Conservation (phyloP, 148 eudicot genomes). For the Arbutus unedo region DNA sequence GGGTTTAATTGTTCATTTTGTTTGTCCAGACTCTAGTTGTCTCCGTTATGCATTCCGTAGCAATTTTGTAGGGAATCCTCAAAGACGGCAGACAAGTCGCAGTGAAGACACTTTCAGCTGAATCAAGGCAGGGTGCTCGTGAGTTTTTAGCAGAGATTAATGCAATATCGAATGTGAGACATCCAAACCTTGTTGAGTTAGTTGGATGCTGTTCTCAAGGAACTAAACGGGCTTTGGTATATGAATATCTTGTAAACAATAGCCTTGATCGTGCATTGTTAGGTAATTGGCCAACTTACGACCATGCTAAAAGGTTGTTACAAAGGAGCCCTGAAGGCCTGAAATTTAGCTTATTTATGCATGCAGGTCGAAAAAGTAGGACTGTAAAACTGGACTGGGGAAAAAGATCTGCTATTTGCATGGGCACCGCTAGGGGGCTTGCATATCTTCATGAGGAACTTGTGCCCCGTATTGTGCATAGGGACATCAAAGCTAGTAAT, state of each 20-base stretch:
- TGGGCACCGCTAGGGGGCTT: conserved; percentile 80
- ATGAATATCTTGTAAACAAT: conserved; percentile 75
- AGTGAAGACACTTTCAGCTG: conserved; percentile 77
- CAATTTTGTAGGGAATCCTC: conserved; percentile 58
- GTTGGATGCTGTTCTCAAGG: conserved; percentile 84
- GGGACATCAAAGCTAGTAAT: conserved; percentile 96
- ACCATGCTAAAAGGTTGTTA: not conserved
- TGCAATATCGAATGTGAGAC: conserved; percentile 72
- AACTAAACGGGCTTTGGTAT: conserved; percentile 67
- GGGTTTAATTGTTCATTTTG: not conserved
- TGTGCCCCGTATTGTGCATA: conserved; percentile 87
- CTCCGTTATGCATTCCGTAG: conserved; percentile 2
- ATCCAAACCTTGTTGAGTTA: conserved; percentile 78
- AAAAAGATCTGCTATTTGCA: conserved; percentile 71
- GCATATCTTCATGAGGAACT: conserved; percentile 91
- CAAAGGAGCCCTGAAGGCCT: conserved; percentile 7
- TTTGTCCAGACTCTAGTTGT: not conserved
- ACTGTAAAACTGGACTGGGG: conserved; percentile 61
- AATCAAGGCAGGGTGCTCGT: conserved; percentile 80
- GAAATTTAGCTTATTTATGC: conserved; percentile 1
- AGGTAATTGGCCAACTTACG: conserved; percentile 39
- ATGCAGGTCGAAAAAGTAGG: conserved; percentile 56
- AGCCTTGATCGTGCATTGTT: conserved; percentile 82
- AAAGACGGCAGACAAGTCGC: conserved; percentile 70
- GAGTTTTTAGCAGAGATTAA: conserved; percentile 87